Evolutionary conservation across 495 filamentous ascomycete species (phyloP).

Genomic region (Tuber melanosporum): DNA sequence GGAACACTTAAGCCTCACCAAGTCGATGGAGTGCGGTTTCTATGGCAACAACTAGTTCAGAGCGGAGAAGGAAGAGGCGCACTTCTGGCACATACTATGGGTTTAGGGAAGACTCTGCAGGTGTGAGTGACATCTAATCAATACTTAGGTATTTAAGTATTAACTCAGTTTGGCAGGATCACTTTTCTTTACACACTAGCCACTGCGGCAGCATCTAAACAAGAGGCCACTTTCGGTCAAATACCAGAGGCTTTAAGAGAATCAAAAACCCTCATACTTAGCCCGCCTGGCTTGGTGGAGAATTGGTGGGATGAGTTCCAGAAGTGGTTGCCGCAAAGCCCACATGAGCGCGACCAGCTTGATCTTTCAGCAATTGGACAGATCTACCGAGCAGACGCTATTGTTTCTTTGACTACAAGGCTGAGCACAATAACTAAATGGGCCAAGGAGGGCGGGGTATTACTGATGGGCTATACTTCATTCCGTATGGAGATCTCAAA

Average conservation of each 20-base stretch:
- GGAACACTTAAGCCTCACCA: constrained; percentile 55
- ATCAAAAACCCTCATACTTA: constrained; percentile 65
- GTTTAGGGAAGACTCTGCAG: constrained; percentile 90
- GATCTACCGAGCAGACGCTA: constrained; percentile 36
- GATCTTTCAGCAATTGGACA: constrained; percentile 34
- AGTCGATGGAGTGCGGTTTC: constrained; percentile 67
- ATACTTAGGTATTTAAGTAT: neutral
- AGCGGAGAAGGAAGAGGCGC: constrained; percentile 59
- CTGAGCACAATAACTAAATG: constrained; percentile 51
- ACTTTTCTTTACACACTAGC: constrained; percentile 69
- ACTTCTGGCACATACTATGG: constrained; percentile 87
- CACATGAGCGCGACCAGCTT: constrained; percentile 5
- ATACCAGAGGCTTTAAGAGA: constrained; percentile 58
- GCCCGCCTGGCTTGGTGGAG: constrained; percentile 64
- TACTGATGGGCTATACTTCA: constrained; percentile 66
- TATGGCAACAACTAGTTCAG: constrained; percentile 77
- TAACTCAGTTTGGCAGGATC: constrained; percentile 48
- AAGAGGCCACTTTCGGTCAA: constrained; percentile 54
- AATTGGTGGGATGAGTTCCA: constrained; percentile 78
- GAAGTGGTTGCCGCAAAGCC: constrained; percentile 55
- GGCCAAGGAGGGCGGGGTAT: constrained; percentile 60
- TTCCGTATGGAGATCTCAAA: constrained; percentile 47
- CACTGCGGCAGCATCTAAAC: constrained; percentile 54
- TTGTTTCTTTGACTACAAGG: constrained; percentile 41
- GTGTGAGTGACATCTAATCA: constrained; percentile 48